These are phyloP conservation scores for Mortierella sp. DNA, from an alignment of 371 early-diverging fungal species.

Conservation along the genomic window DNA sequence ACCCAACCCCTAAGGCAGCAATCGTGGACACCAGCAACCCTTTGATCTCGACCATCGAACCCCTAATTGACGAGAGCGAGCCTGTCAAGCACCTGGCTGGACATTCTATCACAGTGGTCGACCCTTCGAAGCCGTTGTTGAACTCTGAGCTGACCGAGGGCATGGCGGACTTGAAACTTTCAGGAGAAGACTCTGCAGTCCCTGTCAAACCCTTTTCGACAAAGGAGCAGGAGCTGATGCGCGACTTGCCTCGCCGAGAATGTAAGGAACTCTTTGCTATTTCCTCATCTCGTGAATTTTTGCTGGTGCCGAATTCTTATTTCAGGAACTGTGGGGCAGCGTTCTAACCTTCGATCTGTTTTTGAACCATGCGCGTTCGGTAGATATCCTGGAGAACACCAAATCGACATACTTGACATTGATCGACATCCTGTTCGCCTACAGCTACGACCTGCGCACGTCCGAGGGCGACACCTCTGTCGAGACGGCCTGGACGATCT, in stretches of 20 bases:
- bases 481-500: conserved; percentile 93
- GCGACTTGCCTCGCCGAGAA: conserved; percentile 84
- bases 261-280: conserved; percentile 60
- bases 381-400: conserved; percentile 73
- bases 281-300: background rate
- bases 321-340: background rate
- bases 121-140: conserved; percentile 22
- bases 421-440: conserved; percentile 93
- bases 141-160: conserved; percentile 20
- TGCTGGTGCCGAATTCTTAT: background rate
- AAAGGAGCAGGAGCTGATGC: conserved; percentile 80
- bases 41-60: conserved; percentile 17
- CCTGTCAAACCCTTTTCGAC: conserved; percentile 67
- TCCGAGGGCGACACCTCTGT: conserved; percentile 90
- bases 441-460: conserved; percentile 88
- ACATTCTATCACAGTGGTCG: conserved; percentile 29
- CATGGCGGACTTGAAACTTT: conserved; percentile 25
- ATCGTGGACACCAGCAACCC: background rate
- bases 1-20: background rate
- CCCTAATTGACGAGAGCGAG: conserved; percentile 45
- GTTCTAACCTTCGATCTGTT: background rate
- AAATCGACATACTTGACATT: conserved; percentile 85
- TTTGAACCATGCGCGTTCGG: no score
- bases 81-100: conserved; percentile 29
- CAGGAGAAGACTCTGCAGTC: conserved; percentile 12